Conservation (phyloP, 257 asterid genomes). For the Pogostemon cablin region DNA sequence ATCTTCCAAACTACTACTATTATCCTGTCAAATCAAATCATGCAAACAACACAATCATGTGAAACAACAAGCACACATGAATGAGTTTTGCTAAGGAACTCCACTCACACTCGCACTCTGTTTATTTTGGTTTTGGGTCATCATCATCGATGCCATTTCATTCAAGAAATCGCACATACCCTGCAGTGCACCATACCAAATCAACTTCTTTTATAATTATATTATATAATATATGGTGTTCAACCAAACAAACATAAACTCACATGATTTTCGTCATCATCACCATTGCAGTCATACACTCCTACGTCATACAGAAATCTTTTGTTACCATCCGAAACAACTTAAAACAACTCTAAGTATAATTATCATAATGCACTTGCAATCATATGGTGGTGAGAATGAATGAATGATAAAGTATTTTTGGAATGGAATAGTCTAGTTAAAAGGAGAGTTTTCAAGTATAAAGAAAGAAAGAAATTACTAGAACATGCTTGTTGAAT, state of each 20-base stretch:
- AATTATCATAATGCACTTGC: slow-evolving; percentile 24
- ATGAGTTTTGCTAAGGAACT: neutral
- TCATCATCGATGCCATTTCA: slow-evolving; percentile 83
- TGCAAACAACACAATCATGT: too few species aligned
- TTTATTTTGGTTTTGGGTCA: slow-evolving; percentile 42
- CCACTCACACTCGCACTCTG: neutral
- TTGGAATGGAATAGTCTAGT: too few species aligned
- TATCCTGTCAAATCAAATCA: neutral
- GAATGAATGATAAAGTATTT: too few species aligned
- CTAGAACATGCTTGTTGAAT: slow-evolving; percentile 91
- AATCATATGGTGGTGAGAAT: neutral
- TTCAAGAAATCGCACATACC: slow-evolving; percentile 81
- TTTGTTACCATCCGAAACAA: slow-evolving; percentile 76
- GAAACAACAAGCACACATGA: too few species aligned
- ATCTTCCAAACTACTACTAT: too few species aligned
- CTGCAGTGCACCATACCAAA: slow-evolving; percentile 40
- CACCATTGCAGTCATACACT: slow-evolving; percentile 73
- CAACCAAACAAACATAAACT: slow-evolving; percentile 9
- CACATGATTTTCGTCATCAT: slow-evolving; percentile 68
- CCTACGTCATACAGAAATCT: slow-evolving; percentile 90
- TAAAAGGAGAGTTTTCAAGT: too few species aligned
- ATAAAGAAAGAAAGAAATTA: slow-evolving; percentile 20
- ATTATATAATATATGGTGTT: too few species aligned
- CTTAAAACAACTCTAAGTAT: slow-evolving; percentile 49
- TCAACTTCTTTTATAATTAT: too few species aligned